A percentile compares a stretch with the other conserved stretches of the same genome.
These are phyloP conservation scores for Pistacia integerrima DNA, from an alignment of 345 rosid genomes.

Conservation along the genomic window DNA sequence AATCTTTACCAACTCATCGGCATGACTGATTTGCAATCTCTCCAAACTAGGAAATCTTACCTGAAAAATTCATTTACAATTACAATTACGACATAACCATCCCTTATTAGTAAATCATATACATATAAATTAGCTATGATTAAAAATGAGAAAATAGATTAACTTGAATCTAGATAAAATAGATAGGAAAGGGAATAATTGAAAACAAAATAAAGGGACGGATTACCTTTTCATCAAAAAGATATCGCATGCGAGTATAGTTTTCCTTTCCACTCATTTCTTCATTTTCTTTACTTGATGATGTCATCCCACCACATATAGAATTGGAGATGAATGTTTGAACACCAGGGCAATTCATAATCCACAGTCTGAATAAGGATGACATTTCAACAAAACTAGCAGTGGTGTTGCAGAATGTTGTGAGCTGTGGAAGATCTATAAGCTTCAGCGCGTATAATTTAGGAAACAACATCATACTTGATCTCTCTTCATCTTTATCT, in stretches of 20 bases:
- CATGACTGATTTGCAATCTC: fast-evolving
- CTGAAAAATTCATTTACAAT: neutral
- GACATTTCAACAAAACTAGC: too few relatives aligned
- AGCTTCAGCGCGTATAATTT: too few relatives aligned
- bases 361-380: too few relatives aligned
- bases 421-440: too few relatives aligned
- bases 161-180: too few relatives aligned
- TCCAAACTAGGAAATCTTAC: neutral
- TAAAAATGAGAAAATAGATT: too few relatives aligned
- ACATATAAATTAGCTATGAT: neutral
- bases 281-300: neutral
- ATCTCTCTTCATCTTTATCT: too few relatives aligned
- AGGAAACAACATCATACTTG: too few relatives aligned
- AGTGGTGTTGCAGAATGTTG: too few relatives aligned
- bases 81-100: neutral
- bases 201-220: neutral
- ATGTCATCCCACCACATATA: neutral
- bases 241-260: neutral
- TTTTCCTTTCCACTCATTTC: neutral
- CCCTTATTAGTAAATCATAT: neutral
- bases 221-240: neutral
- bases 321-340: neutral
- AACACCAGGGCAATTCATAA: too few relatives aligned
- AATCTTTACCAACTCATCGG: neutral
- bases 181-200: neutral